Conservation (phyloP, 2,329 filamentous ascomycete species). For the Neospermospora avenae region DNA sequence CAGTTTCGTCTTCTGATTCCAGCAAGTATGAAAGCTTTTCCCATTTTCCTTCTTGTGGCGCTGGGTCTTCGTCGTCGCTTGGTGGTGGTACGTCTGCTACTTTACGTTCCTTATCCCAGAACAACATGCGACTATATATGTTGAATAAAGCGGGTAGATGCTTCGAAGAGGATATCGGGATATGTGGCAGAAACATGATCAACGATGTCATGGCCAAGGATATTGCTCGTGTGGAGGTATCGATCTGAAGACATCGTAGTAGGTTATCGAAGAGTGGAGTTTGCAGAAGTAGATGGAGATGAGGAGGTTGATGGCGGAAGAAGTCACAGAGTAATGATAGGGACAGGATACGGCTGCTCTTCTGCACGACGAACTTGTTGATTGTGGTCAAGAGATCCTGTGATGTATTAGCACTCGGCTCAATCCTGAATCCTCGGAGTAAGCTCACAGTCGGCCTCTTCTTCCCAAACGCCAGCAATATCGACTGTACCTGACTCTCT, state of each 20-base stretch:
- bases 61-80: conserved; percentile 32
- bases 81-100: conserved; percentile 11
- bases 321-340: conserved; percentile 69
- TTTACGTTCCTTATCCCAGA: conserved; percentile 58
- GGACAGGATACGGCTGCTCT: conserved; percentile 59
- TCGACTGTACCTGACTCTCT: conserved; percentile 44
- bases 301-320: conserved; percentile 72
- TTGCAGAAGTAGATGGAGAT: conserved; percentile 67
- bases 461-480: conserved; percentile 49
- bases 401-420: conserved; percentile 22
- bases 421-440: not conserved
- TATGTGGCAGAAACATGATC: conserved; percentile 80
- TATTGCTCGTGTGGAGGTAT: conserved; percentile 75
- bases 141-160: conserved; percentile 74
- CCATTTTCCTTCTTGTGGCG: conserved; percentile 52
- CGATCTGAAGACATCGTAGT: conserved; percentile 69
- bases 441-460: conserved; percentile 58
- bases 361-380: conserved; percentile 63
- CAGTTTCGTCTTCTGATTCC: conserved; percentile 58
- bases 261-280: conserved; percentile 70
- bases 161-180: conserved; percentile 67
- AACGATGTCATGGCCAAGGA: conserved; percentile 70
- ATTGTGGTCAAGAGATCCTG: conserved; percentile 65
- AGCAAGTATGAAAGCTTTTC: conserved; percentile 59
- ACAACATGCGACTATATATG: conserved; percentile 74